Evolutionary conservation across 129 eudicot genomes (phyloP).

Genomic region (Erigeron canadensis): DNA sequence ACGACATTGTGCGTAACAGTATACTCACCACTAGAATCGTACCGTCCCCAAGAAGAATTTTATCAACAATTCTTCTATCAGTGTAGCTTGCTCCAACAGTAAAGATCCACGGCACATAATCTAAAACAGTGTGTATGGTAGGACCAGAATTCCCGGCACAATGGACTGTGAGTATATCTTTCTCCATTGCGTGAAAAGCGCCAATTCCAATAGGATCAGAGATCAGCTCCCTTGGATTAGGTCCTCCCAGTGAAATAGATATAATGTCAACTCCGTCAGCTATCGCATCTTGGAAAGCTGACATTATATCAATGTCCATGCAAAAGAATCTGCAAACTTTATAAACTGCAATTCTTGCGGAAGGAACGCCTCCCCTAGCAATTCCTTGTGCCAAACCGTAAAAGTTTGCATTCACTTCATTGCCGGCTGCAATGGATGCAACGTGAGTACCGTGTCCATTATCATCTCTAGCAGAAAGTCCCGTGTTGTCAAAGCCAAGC

Average conservation of each 20-base stretch:
- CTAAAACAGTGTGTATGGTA: neutral
- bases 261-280: no score
- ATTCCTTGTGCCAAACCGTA: no score
- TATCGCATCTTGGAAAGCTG: no score
- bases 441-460: conserved; percentile 15
- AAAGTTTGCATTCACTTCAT: conserved; percentile 30
- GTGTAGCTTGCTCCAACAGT: conserved; percentile 35
- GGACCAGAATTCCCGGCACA: conserved; percentile 27
- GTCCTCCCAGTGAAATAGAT: no score
- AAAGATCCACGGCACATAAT: conserved; percentile 29
- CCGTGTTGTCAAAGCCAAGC: conserved; percentile 36
- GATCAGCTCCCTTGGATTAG: neutral
- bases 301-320: neutral
- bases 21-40: conserved; percentile 26
- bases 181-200: neutral
- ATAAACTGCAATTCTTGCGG: conserved; percentile 47
- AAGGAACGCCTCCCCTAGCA: conserved; percentile 53
- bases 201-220: neutral
- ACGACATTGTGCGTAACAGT: neutral
- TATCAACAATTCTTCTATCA: conserved; percentile 30
- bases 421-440: conserved; percentile 40
- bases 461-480: conserved; percentile 29
- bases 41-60: conserved; percentile 36
- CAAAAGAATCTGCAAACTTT: conserved; percentile 19
- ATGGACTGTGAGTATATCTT: neutral